Conservation (phyloP, 208 protist genomes). For the Acanthamoeba lenticulata region DNA sequence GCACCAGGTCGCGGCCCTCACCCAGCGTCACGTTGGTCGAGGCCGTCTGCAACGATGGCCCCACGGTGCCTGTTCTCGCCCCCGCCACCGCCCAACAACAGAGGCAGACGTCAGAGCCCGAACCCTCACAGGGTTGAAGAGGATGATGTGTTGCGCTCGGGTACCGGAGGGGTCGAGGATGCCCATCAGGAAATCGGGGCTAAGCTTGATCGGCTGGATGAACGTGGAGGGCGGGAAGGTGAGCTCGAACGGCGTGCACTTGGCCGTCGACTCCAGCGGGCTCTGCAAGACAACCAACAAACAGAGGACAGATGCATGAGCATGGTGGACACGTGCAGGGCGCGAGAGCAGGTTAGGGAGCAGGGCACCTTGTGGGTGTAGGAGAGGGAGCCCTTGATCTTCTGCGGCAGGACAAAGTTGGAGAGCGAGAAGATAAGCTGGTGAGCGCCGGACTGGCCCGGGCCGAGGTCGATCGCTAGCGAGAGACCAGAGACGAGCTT, state of each 20-base stretch:
- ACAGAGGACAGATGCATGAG: background rate
- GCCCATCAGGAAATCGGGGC: background rate
- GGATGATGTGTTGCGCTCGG: background rate
- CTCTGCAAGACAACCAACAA: background rate
- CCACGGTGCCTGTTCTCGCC: background rate
- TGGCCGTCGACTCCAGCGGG: background rate
- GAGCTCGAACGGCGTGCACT: constrained; percentile 39
- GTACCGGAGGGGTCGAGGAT: constrained; percentile 11
- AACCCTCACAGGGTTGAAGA: background rate
- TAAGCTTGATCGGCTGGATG: constrained; percentile 35
- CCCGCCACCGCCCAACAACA: background rate
- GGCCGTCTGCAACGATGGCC: background rate
- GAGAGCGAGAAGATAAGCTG: constrained; percentile 43
- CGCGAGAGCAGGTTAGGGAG: too few species aligned
- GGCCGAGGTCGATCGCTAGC: background rate
- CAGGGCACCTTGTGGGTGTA: background rate
- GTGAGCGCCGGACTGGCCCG: background rate
- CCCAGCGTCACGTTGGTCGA: background rate
- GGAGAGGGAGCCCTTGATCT: constrained; percentile 32
- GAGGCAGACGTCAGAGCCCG: too few species aligned
- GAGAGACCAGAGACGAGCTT: constrained; percentile 31
- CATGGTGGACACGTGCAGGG: background rate
- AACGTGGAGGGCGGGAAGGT: background rate
- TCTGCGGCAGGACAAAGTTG: constrained; percentile 50
- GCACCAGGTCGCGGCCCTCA: background rate